phyloP scores from a whole-genome alignment of 108 stramenopile genomes.

The Nitzschia sp. region DNA sequence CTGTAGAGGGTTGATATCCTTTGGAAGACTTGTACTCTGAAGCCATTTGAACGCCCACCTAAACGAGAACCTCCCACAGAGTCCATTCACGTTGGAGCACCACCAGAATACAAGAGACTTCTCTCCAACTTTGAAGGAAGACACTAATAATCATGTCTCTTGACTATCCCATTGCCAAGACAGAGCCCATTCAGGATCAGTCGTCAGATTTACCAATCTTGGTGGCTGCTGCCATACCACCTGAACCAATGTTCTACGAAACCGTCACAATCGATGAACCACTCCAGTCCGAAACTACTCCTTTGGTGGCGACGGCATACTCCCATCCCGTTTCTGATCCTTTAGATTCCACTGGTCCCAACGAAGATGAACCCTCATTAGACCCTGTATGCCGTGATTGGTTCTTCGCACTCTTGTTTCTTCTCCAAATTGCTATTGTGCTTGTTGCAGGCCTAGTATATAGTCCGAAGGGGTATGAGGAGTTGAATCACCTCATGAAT shows the following conservation, averaged over 20 bases:
- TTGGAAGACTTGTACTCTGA: no score
- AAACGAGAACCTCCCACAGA: no score
- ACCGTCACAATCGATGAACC: slow-evolving; percentile 4
- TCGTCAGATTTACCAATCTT: slow-evolving; percentile 2
- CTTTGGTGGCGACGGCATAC: slow-evolving; percentile 4
- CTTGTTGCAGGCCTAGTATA: slow-evolving; percentile 24
- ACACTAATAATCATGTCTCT: no score
- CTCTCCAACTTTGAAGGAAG: no score
- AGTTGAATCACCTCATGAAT: slow-evolving; percentile 19
- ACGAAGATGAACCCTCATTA: no score
- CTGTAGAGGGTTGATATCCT: no score
- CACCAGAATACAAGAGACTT: no score
- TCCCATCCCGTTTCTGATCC: no score
- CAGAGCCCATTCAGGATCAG: not conserved
- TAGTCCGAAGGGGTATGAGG: slow-evolving; percentile 28
- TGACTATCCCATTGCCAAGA: no score
- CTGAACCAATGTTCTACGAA: not conserved
- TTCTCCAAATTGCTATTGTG: slow-evolving; percentile 14
- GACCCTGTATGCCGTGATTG: slow-evolving; percentile 17
- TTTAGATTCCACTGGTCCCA: no score
- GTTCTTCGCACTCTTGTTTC: slow-evolving; percentile 14
- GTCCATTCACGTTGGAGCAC: no score
- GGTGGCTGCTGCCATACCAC: not conserved
- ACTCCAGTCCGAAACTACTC: not conserved
- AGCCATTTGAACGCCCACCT: no score